Percentiles rank a stretch among this genome's conserved stretches.
Conservation (phyloP, 2,329 filamentous ascomycete genomes). For the Aspergillus aculeatus region DNA sequence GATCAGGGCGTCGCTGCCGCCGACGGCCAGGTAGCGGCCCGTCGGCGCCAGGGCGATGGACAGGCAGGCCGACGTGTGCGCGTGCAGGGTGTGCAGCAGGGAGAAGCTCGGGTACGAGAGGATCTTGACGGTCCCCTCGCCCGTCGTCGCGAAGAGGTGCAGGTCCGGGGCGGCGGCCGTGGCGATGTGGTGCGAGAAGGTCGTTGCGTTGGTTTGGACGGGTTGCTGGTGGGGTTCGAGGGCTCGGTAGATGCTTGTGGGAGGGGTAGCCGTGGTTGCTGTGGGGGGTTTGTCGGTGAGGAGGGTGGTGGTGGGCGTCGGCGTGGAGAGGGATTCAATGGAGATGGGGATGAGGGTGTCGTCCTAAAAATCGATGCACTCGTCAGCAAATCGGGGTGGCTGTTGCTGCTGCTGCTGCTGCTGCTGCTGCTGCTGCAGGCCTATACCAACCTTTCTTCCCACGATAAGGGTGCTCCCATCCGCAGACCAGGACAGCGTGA, state of each 20-base stretch:
- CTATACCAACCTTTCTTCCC: constrained; percentile 46
- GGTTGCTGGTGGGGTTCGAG: constrained; percentile 46
- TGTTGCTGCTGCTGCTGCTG: neutral
- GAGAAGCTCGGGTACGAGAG: constrained; percentile 48
- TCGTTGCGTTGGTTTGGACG: constrained; percentile 50
- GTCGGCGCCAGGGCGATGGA: constrained; percentile 48
- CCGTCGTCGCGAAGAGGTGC: constrained; percentile 49
- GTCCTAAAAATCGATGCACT: constrained; percentile 33
- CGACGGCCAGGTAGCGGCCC: constrained; percentile 50
- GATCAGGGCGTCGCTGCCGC: constrained; percentile 50
- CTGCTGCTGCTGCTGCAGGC: neutral
- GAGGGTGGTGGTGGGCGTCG: constrained; percentile 35
- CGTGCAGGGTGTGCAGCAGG: constrained; percentile 46
- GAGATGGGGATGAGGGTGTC: constrained; percentile 49
- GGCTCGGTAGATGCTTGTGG: constrained; percentile 35
- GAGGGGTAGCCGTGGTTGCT: constrained; percentile 10
- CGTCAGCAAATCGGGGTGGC: constrained; percentile 1
- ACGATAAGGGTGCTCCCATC: constrained; percentile 49
- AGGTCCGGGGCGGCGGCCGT: constrained; percentile 36
- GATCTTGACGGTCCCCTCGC: constrained; percentile 51
- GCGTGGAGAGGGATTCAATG: constrained; percentile 40
- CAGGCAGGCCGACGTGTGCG: constrained; percentile 50
- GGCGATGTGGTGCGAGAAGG: constrained; percentile 47
- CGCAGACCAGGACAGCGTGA: constrained; percentile 50
- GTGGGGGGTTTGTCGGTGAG: constrained; percentile 19